Evolutionary conservation across 139 green algal species (phyloP).

Genomic region (Auxenochlorella protothecoides): DNA sequence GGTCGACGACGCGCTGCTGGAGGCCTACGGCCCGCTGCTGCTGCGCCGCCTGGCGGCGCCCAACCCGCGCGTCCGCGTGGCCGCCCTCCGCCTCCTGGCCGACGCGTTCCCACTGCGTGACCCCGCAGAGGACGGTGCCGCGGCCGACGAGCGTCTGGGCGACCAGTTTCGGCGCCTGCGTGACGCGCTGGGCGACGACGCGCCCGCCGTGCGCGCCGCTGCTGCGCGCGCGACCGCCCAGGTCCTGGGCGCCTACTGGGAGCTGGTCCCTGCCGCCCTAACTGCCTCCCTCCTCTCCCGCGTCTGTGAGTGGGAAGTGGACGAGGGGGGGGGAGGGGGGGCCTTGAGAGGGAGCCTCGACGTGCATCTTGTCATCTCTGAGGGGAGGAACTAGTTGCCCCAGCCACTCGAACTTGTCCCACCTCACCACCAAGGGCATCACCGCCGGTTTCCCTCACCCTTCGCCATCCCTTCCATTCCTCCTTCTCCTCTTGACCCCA

Average conservation of each 20-base stretch:
- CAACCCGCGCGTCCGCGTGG: slow-evolving; percentile 62
- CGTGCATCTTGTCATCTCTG: too few species aligned
- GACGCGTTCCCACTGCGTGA: slow-evolving; percentile 67
- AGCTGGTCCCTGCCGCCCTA: slow-evolving; percentile 61
- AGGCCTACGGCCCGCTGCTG: slow-evolving; percentile 73
- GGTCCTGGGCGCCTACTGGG: slow-evolving; percentile 68
- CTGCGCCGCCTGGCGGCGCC: slow-evolving; percentile 40
- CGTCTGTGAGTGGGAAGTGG: too few species aligned
- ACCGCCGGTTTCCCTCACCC: background rate
- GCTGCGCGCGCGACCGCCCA: slow-evolving; percentile 39
- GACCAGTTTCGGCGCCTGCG: slow-evolving; percentile 41
- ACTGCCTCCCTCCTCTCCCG: slow-evolving; percentile 37
- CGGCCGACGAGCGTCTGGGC: slow-evolving; percentile 49
- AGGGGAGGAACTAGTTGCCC: slow-evolving; percentile 37
- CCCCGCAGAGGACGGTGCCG: slow-evolving; percentile 26
- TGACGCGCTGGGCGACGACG: slow-evolving; percentile 44
- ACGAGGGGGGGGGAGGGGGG: too few species aligned
- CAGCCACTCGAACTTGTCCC: background rate
- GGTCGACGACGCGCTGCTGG: slow-evolving; percentile 57
- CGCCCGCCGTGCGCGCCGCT: slow-evolving; percentile 43
- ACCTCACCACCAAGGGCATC: background rate
- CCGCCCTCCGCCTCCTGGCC: slow-evolving; percentile 55
- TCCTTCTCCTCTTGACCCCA: background rate
- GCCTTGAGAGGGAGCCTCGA: too few species aligned
- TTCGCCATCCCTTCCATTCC: too few species aligned